Evolutionary conservation across 1,284 basidiomycete species (phyloP).

Genomic region (Tilletia setariae): DNA sequence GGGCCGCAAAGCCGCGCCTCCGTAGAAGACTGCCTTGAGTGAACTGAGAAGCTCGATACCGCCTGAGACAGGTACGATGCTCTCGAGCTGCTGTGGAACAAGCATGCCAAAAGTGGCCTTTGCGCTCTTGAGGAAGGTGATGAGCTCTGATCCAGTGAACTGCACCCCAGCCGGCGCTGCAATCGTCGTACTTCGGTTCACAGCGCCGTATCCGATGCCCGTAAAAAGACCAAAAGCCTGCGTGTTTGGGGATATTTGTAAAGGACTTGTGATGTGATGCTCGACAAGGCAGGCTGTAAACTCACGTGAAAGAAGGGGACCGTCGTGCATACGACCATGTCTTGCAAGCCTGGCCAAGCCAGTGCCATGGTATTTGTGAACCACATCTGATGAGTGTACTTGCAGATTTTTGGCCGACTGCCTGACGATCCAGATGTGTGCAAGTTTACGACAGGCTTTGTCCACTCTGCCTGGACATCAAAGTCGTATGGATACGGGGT

Average conservation of each 20-base stretch:
- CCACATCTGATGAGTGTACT: not conserved
- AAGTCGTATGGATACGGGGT: conserved; percentile 1
- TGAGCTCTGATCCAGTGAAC: not conserved
- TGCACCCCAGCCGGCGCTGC: not conserved
- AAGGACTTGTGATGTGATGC: too few species aligned
- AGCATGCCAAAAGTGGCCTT: not conserved
- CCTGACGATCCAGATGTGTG: conserved; percentile 10
- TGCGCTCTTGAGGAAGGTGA: not conserved
- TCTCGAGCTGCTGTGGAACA: conserved; percentile 1
- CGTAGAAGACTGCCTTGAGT: not conserved
- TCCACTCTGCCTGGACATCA: not conserved
- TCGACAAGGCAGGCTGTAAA: too few species aligned
- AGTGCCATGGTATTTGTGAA: not conserved
- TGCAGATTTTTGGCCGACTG: not conserved
- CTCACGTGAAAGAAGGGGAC: conserved; percentile 3
- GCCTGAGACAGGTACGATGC: not conserved
- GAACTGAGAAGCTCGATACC: not conserved
- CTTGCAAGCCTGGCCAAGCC: too few species aligned
- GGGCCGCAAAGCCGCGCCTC: not conserved
- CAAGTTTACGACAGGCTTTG: not conserved
- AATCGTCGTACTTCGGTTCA: not conserved
- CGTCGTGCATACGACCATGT: too few species aligned
- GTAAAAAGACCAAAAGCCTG: not conserved
- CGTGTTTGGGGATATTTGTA: too few species aligned
- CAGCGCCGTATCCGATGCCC: not conserved